Percentiles rank a stretch among this genome's conserved stretches.
These are phyloP conservation scores for Dactylis glomerata DNA, from an alignment of 176 grass and related monocot species.

Conservation along the genomic window DNA sequence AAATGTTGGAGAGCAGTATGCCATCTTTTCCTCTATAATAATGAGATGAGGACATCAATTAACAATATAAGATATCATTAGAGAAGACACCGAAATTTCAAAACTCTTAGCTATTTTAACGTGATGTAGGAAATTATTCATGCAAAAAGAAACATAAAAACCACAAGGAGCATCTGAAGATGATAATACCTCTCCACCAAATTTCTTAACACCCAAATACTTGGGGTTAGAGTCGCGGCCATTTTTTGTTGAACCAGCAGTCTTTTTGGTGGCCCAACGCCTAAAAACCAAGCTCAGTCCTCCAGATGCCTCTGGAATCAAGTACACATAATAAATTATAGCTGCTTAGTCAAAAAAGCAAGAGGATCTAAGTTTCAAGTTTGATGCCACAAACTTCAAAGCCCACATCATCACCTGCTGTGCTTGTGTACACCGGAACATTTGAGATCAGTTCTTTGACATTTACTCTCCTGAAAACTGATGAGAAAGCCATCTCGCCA, in stretches of 20 bases:
- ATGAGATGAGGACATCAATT: not conserved
- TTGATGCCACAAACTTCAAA: not conserved
- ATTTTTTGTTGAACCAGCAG: slow-evolving; percentile 79
- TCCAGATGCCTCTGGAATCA: slow-evolving; percentile 61
- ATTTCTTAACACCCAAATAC: slow-evolving; percentile 91
- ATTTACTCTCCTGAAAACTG: slow-evolving; percentile 64
- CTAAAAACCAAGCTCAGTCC: slow-evolving; percentile 62
- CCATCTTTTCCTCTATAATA: not conserved
- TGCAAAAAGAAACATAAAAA: not conserved
- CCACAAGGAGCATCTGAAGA: not conserved
- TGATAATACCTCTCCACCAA: slow-evolving; percentile 74
- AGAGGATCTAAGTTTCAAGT: not conserved
- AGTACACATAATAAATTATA: not conserved
- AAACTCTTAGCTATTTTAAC: not conserved
- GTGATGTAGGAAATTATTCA: not conserved
- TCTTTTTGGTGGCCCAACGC: slow-evolving; percentile 90
- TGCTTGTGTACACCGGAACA: slow-evolving; percentile 44
- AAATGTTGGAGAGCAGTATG: not conserved
- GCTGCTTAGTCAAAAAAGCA: not conserved
- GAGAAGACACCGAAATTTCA: not conserved
- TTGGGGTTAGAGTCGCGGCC: slow-evolving; percentile 82
- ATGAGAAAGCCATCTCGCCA: slow-evolving; percentile 37
- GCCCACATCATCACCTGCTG: slow-evolving; percentile 35
- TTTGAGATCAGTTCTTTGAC: slow-evolving; percentile 71
- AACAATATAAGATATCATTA: not conserved